A percentile compares a stretch with the other conserved stretches of the same genome.
phyloP scores from a whole-genome alignment of 139 green algal species.

The Bryopsis sp. region DNA sequence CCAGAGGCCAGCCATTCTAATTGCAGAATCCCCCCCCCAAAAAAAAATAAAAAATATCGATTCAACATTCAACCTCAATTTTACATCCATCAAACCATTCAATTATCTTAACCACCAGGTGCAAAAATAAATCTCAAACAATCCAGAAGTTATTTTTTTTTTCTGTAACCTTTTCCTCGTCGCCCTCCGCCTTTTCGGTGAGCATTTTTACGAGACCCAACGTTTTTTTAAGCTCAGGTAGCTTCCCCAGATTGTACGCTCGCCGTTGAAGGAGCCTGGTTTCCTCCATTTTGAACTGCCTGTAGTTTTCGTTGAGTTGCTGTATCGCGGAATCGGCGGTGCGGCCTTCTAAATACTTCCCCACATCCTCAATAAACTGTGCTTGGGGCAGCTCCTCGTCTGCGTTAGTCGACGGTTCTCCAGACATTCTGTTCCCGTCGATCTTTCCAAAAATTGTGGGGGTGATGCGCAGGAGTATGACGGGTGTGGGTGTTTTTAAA shows the following conservation, averaged over 20 bases:
- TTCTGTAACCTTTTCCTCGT: slow-evolving; percentile 9
- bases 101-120: no score
- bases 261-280: slow-evolving; percentile 36
- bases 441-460: no score
- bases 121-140: no score
- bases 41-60: no score
- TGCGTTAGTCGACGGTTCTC: no score
- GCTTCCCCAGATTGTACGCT: slow-evolving; percentile 33
- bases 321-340: slow-evolving; percentile 29
- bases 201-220: slow-evolving; percentile 47
- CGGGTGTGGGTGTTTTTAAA: no score
- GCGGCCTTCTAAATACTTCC: slow-evolving; percentile 30
- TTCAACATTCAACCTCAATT: background rate
- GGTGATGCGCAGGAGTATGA: no score
- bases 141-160: background rate
- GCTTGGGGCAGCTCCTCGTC: slow-evolving; percentile 19
- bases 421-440: no score
- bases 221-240: slow-evolving; percentile 43
- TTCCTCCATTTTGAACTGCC: slow-evolving; percentile 40
- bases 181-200: slow-evolving; percentile 21
- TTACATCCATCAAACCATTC: slow-evolving; percentile 1
- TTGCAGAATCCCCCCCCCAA: no score
- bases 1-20: no score
- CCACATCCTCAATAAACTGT: slow-evolving; percentile 51
- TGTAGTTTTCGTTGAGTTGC: slow-evolving; percentile 33